Percentiles rank a stretch among this genome's conserved stretches.
Conservation (phyloP, 768 basidiomycete genomes). For the Trametes sanguinea region DNA sequence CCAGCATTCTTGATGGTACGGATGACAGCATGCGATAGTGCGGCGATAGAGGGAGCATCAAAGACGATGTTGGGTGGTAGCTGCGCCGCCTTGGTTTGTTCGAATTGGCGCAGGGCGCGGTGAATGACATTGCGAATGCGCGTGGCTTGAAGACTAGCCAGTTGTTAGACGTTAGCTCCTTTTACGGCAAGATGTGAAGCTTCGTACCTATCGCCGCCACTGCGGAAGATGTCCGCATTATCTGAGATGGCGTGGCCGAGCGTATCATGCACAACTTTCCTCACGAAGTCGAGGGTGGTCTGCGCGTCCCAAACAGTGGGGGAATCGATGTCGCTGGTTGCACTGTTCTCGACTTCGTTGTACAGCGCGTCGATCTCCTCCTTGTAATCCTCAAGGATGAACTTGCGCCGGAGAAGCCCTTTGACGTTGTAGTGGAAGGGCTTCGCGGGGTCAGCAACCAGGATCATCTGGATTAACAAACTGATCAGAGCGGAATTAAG, state of each 20-base stretch:
- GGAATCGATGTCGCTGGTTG: conserved; percentile 32
- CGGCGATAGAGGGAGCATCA: conserved; percentile 3
- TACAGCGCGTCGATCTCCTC: conserved; percentile 44
- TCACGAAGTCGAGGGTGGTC: conserved; percentile 33
- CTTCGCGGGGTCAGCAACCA: conserved; percentile 31
- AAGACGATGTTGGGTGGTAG: conserved; percentile 5
- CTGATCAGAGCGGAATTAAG: background rate
- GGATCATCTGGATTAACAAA: conserved; percentile 31
- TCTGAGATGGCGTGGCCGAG: conserved; percentile 33
- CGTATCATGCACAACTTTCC: conserved; percentile 36
- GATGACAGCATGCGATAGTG: background rate
- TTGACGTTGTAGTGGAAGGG: conserved; percentile 38
- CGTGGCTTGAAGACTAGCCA: conserved; percentile 34
- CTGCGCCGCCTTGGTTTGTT: background rate
- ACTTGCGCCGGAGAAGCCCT: conserved; percentile 29
- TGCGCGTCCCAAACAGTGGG: conserved; percentile 32
- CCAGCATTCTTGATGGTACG: background rate
- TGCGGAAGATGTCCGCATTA: conserved; percentile 40
- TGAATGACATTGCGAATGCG: conserved; percentile 36
- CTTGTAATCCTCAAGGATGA: conserved; percentile 34
- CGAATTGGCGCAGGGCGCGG: conserved; percentile 27
- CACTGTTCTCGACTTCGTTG: conserved; percentile 32
- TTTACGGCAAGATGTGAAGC: background rate
- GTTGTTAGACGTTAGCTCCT: background rate
- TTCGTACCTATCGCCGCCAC: conserved; percentile 41